A percentile compares a stretch with the other conserved stretches of the same genome.
These are phyloP conservation scores for Udeniomyces megalosporus DNA, from an alignment of 768 basidiomycete species.

Conservation along the genomic window DNA sequence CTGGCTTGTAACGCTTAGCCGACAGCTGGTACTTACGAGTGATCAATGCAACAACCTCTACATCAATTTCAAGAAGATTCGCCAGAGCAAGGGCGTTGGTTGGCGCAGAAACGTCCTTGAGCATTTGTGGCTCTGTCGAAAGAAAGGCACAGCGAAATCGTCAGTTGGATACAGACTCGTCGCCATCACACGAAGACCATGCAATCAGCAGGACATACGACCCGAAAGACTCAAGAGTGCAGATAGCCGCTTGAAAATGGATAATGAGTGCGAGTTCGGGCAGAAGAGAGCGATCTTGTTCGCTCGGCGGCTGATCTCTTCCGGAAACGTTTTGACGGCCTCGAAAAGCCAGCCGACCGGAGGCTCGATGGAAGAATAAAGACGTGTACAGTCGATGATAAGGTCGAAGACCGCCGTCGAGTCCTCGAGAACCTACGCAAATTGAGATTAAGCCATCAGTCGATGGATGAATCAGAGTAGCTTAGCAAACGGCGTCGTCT, in stretches of 20 bases:
- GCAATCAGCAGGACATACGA: background rate
- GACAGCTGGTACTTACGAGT: background rate
- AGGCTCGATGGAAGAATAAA: background rate
- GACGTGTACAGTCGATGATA: conserved; percentile 4
- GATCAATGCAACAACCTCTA: background rate
- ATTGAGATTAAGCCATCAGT: background rate
- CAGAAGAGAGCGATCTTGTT: background rate
- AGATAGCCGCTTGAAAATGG: background rate
- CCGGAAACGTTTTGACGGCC: background rate
- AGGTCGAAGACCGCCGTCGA: background rate
- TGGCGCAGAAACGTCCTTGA: too few relatives aligned
- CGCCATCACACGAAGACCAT: too few relatives aligned
- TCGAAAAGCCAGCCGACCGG: background rate
- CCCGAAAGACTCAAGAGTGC: background rate
- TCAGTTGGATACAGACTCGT: too few relatives aligned
- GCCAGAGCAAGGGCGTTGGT: background rate
- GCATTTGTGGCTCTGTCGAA: too few relatives aligned
- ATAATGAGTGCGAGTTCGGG: background rate
- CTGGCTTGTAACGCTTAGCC: background rate
- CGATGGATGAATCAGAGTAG: background rate
- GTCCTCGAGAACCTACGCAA: background rate
- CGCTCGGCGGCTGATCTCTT: background rate
- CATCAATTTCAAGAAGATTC: background rate
- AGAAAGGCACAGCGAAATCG: too few relatives aligned
- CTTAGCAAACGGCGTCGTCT: background rate